Percentiles rank a stretch among this genome's conserved stretches.
Conservation (phyloP, 1,139 yeast species). For the Cylindricascospora bacillispora region DNA sequence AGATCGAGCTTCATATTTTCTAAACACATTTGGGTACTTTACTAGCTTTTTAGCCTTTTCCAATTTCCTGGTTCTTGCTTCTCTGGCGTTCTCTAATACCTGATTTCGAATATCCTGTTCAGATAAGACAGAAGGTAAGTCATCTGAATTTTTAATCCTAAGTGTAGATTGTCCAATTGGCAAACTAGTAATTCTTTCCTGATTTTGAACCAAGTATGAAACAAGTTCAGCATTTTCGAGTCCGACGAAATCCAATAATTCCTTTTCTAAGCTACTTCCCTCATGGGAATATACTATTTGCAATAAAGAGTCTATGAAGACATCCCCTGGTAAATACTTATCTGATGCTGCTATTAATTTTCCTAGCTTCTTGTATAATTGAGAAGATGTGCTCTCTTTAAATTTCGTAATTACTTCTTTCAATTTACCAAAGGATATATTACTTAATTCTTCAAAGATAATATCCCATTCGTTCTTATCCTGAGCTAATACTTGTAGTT, state of each 20-base stretch:
- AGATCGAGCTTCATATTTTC: slow-evolving; percentile 54
- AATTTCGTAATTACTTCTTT: slow-evolving; percentile 17
- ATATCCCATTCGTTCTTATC: slow-evolving; percentile 27
- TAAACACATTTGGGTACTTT: slow-evolving; percentile 79
- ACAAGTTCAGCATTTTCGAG: slow-evolving; percentile 75
- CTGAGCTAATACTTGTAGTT: slow-evolving; percentile 21
- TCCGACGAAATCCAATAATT: slow-evolving; percentile 69
- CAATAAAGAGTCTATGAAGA: slow-evolving; percentile 22
- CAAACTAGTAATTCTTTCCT: slow-evolving; percentile 26
- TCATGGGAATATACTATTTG: slow-evolving; percentile 22
- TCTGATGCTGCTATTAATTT: slow-evolving; percentile 15
- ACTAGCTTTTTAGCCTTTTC: slow-evolving; percentile 35
- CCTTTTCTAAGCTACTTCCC: slow-evolving; percentile 39
- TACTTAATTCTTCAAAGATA: slow-evolving; percentile 29
- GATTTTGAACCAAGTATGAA: slow-evolving; percentile 47
- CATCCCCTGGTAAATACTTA: slow-evolving; percentile 13
- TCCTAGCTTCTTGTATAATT: slow-evolving; percentile 26
- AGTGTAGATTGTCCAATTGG: slow-evolving; percentile 12
- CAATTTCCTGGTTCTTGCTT: slow-evolving; percentile 39
- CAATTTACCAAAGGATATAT: slow-evolving; percentile 24
- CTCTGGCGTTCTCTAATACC: slow-evolving; percentile 40
- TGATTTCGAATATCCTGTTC: slow-evolving; percentile 47
- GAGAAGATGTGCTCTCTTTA: slow-evolving; percentile 27
- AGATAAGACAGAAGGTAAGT: slow-evolving; percentile 31
- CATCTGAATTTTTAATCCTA: slow-evolving; percentile 7